Base-by-base conservation (phyloP, 352 stramenopile genomes). In the Phytophthora ramorum region DNA sequence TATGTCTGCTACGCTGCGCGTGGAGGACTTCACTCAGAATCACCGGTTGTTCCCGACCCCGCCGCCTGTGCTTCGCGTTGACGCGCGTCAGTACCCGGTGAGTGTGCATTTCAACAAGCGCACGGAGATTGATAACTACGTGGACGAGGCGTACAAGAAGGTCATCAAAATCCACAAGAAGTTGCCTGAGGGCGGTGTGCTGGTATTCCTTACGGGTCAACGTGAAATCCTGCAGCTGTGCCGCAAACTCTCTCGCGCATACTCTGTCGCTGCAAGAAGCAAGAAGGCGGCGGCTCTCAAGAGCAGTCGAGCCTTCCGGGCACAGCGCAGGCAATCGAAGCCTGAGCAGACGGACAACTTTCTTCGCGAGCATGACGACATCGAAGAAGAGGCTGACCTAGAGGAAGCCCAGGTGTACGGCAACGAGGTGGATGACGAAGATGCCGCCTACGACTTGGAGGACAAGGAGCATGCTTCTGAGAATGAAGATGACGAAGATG, bases 191-290 rank as follows among this genome's bases (percentile, higher is more conserved):
- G 98, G 98, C 41, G 97, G 95, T 10, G 93, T 99, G 37, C 85
- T 99, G 8, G 95, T 99, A 13, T 99, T 99, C 65, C 81, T 99
- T 0, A 99, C 98, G 5, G 98, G 98, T 14, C 96, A 99, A 75
- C 82, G 94, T 22, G 97, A 99, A 76, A 99, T 99, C 64, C 61
- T 92, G 17, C 87, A 97, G 58, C 80, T 97, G n/a, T 96, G 88
- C 53, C 79, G 82, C 8, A 88, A 92, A 63, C 73, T 96, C 6
- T 71, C 69, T 1, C 84, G 78, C 9, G 72, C 70, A 24, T 91
- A 90, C 65, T 79, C 74, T 1, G 58, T 75, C 8, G 54, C 63
- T 34, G 55, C 61, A 22, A 79, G 73, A 51, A 54, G 77, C 44
- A 83, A 84, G 48, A 72, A 86, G 69, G 40, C 71, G 32, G 60